phyloP scores from a whole-genome alignment of 768 basidiomycete species.

The Ramaria sp. region DNA sequence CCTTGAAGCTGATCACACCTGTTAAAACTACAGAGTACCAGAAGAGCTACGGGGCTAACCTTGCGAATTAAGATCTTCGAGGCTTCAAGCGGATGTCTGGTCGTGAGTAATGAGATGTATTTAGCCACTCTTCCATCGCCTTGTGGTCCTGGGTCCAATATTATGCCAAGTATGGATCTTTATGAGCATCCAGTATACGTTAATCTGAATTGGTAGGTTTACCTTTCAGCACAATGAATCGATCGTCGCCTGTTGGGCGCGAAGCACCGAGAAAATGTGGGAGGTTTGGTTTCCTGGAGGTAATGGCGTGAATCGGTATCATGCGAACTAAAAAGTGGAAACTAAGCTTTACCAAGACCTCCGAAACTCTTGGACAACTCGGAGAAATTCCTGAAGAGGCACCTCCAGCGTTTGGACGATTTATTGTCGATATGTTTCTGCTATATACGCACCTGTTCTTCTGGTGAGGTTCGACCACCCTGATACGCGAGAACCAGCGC shows the following conservation, averaged over 20 bases:
- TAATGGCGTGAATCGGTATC: too few relatives aligned
- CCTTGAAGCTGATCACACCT: not conserved
- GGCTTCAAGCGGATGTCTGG: not conserved
- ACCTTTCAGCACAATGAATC: not conserved
- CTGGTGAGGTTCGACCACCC: not conserved
- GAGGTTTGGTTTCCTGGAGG: not conserved
- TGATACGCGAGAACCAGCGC: not conserved
- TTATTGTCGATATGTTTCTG: not conserved
- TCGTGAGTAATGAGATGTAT: not conserved
- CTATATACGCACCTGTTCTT: not conserved
- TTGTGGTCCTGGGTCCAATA: not conserved
- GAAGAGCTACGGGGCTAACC: not conserved
- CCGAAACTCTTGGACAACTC: not conserved
- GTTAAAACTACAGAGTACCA: too few relatives aligned
- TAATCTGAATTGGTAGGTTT: not conserved
- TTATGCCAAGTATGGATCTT: not conserved
- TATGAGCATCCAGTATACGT: not conserved
- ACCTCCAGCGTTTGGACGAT: not conserved
- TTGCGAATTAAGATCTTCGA: not conserved
- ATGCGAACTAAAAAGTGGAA: not conserved
- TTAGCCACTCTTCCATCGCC: not conserved
- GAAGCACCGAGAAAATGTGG: not conserved
- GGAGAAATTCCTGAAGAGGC: not conserved
- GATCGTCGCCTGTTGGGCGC: not conserved
- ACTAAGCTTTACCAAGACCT: not conserved